These are phyloP conservation scores for Arthrobotrys iridis DNA, from an alignment of 2,329 filamentous ascomycete species.

Conservation along the genomic window DNA sequence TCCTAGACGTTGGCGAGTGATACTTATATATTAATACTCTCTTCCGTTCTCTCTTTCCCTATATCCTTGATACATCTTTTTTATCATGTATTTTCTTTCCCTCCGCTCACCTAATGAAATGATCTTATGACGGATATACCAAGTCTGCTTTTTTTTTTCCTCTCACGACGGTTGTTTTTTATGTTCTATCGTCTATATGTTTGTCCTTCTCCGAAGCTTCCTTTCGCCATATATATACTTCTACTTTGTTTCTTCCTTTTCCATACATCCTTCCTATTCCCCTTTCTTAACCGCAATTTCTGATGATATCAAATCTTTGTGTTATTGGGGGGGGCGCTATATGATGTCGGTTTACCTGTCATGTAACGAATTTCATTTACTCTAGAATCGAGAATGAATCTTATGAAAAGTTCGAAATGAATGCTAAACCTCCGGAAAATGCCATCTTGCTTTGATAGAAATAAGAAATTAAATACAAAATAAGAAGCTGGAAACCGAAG, in stretches of 20 bases:
- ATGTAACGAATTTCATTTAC: constrained; percentile 50
- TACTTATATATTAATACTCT: constrained; percentile 39
- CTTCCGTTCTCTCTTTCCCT: background rate
- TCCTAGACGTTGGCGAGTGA: background rate
- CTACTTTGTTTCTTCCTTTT: constrained; percentile 1
- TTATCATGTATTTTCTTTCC: constrained; percentile 34
- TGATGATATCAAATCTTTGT: background rate
- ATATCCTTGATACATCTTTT: background rate
- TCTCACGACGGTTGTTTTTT: constrained; percentile 20
- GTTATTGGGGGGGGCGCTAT: constrained; percentile 3
- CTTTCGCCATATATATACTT: constrained; percentile 48
- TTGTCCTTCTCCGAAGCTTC: constrained; percentile 13
- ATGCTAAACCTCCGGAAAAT: too few relatives aligned
- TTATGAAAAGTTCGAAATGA: constrained; percentile 18
- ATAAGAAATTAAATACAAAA: too few relatives aligned
- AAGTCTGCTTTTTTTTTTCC: constrained; percentile 16
- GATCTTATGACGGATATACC: constrained; percentile 54
- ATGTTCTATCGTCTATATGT: background rate
- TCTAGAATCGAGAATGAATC: constrained; percentile 29
- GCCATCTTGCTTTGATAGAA: too few relatives aligned
- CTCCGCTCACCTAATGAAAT: constrained; percentile 37
- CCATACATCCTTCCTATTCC: background rate
- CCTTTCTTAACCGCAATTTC: background rate
- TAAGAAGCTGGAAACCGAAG: too few relatives aligned
- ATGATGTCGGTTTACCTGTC: constrained; percentile 3